Evolutionary conservation across 1,284 basidiomycete genomes (phyloP), one percentile per base, ranked within the genome.

Genomic region (Sphaerobolus stellatus): DNA sequence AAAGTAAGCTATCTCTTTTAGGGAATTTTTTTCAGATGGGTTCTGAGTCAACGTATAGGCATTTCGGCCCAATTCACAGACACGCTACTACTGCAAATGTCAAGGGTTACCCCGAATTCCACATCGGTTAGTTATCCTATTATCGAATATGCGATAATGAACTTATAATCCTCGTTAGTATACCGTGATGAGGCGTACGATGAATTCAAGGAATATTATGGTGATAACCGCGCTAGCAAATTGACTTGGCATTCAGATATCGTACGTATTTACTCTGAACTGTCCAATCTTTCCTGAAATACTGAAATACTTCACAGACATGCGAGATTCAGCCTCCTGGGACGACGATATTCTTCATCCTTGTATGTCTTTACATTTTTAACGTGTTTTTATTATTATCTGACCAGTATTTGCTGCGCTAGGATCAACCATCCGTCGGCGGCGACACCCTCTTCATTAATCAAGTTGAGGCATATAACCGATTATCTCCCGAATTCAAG

Each of bases 401-500:
- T n/a, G n/a, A n/a, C n/a, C n/a, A n/a, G n/a, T n/a, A n/a, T n/a
- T n/a, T n/a, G 78, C n/a, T n/a, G n/a, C n/a, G n/a, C n/a, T 81
- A 45, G 48, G 51, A 43, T 30, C 60, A 66, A 50, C 65, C 64
- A 44, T 52, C 62, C 44, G 63, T 71, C 43, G 80, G 80, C 22
- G 81, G 81, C 9, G 82, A 84, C 66, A 85, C 84, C 0, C 72
- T 84, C 61, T 85, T 84, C 71, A 66, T 75, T 2, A 82, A 78
- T 5, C 78, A 82, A 60, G 80, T 79, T 54, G 81, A 82, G 57
- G 82, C 84, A 1, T 87, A 86, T 73, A 81, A 81, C 41, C 78
- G 81, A n/a, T 79, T 90, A 52, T 88, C 86, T 1, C 79, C 79
- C n/a, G 77, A 78, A 46, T 84, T 90, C 73, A 70, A 79, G 59